Base-by-base conservation (phyloP, 2,329 filamentous ascomycete genomes). In the Trichoderma arundinaceum region DNA sequence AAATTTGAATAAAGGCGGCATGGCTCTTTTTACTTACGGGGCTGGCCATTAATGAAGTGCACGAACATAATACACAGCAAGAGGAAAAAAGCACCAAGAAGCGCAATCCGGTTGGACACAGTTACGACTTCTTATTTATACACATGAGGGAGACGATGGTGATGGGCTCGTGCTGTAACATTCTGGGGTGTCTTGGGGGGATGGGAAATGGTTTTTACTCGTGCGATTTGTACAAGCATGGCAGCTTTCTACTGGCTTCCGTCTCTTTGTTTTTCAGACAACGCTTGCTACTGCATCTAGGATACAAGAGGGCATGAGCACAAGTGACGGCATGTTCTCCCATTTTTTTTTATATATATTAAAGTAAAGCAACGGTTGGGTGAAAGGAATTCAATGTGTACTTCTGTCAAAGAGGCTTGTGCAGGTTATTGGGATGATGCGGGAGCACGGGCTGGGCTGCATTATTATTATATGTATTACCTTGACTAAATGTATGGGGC, bases 11-110 rank as follows among this genome's bases (percentile, higher is more conserved):
- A 54, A 63, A 53, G 32, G 39, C 60, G 60, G 62, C 35, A 43
- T n/a, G 33, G 43, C 51, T 58, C 39, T 28, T 46, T 35, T 35
- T 8, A 19, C 49, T 46, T 38, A 38, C 3, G 32, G 60, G 49
- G n/a, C 49, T 43, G 64, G 64, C 51, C 52, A 52, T 39, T 65
- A 65, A 65, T 65, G 64, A 65, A 65, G 64, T 59, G 54, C 56
- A 65, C 56, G 64, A 65, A 65, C 38, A 48, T 58, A 65, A 59
- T 65, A 60, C 49, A 44, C 46, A 58, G 38, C 56, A 60, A 59
- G 63, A 49, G 19, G 35, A 43, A 63, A 39, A 48, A 43, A 54
- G 39, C 39, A 63, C 38, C 48, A 28, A 54, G 19, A 44, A 53
- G 62, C n/a, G 15, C 53, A 52, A 33, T 12, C 38, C 15, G 44